These are phyloP conservation scores for Aspergillus pseudoglaucus DNA, from an alignment of 2,329 filamentous ascomycete genomes.

Conservation along the genomic window DNA sequence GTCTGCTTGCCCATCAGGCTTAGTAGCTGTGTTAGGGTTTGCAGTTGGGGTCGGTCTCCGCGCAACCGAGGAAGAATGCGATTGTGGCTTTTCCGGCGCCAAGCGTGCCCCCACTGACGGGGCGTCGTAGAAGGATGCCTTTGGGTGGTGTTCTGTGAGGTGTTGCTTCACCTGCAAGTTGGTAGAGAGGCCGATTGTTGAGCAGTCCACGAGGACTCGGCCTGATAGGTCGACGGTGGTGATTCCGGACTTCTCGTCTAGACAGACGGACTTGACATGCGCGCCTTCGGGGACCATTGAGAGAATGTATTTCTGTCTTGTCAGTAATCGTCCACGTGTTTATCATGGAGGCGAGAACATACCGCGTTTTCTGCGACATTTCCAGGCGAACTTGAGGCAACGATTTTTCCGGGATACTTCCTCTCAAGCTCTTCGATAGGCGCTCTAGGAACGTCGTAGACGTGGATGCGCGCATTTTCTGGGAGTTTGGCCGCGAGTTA, in stretches of 20 bases:
- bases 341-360: not conserved
- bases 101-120: constrained; percentile 48
- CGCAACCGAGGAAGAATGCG: constrained; percentile 47
- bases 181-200: constrained; percentile 50
- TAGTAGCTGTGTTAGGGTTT: constrained; percentile 40
- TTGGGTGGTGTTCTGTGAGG: constrained; percentile 30
- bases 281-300: constrained; percentile 51
- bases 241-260: constrained; percentile 39
- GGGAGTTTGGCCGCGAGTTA: constrained; percentile 41
- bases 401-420: not conserved
- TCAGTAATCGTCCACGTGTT: not conserved
- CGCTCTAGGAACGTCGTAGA: not conserved
- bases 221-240: constrained; percentile 35
- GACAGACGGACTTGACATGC: constrained; percentile 47
- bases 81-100: constrained; percentile 48
- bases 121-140: constrained; percentile 47
- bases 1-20: constrained; percentile 48
- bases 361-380: not conserved
- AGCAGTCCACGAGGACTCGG: constrained; percentile 50
- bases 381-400: not conserved
- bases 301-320: constrained; percentile 41
- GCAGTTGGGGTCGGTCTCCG: constrained; percentile 39
- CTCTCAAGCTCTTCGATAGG: not conserved
- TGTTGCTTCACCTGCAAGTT: constrained; percentile 42
- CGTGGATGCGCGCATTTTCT: constrained; percentile 26